Percentiles rank a stretch among this genome's conserved stretches.
Conservation (phyloP, 495 filamentous ascomycete species). For the Rhizodiscina lignyota region DNA sequence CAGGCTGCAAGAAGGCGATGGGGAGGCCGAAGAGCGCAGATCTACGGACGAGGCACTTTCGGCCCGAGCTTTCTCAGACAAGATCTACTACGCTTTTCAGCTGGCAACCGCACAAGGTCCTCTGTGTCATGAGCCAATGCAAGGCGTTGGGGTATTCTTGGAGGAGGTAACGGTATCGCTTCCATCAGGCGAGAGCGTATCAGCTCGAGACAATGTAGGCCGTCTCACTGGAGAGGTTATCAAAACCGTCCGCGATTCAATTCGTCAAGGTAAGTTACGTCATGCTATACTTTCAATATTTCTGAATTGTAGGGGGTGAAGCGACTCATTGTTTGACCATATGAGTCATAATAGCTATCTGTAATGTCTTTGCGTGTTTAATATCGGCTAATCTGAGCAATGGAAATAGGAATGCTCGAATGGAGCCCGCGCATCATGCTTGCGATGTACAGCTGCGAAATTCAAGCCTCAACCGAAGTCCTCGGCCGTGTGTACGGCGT, state of each 20-base stretch:
- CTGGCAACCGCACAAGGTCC: constrained; percentile 79
- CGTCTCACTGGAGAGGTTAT: constrained; percentile 84
- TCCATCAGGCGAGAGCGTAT: constrained; percentile 35
- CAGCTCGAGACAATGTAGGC: constrained; percentile 49
- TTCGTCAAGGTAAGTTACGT: too few relatives aligned
- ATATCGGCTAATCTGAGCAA: too few relatives aligned
- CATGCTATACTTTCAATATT: too few relatives aligned
- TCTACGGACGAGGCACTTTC: too few relatives aligned
- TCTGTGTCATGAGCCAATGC: constrained; percentile 83
- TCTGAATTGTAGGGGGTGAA: too few relatives aligned
- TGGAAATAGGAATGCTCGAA: constrained; percentile 72
- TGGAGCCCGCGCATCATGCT: constrained; percentile 88
- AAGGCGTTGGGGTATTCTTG: constrained; percentile 82
- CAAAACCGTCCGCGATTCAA: constrained; percentile 68
- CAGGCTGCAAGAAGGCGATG: constrained; percentile 16
- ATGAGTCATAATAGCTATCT: too few relatives aligned
- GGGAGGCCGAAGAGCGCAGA: too few relatives aligned
- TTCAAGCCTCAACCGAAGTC: constrained; percentile 90
- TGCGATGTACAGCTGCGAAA: constrained; percentile 97
- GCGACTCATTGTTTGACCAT: too few relatives aligned
- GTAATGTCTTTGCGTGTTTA: too few relatives aligned
- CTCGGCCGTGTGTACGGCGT: constrained; percentile 89
- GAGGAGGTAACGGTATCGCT: constrained; percentile 53
- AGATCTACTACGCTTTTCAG: constrained; percentile 84
- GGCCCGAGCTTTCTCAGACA: constrained; percentile 68